Base-by-base conservation (phyloP, 75 land plant species). In the Azolla pinnata region DNA sequence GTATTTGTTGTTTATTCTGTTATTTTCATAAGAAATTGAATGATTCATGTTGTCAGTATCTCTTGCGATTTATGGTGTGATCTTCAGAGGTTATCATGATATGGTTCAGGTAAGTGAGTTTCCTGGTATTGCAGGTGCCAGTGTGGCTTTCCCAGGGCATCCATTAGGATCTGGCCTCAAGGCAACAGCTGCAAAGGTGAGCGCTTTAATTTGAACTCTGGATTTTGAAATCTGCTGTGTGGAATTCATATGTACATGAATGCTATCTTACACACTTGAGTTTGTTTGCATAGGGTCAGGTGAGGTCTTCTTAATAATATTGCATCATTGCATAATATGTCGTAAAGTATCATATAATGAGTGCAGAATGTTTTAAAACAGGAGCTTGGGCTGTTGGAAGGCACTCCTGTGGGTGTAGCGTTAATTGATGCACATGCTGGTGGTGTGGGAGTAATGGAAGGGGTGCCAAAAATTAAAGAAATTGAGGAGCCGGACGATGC, bases 381-480 rank as follows among this genome's bases (percentile, higher is more conserved):
- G 97, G 97, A 92, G 44, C 71, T 92, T 57, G 97, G 97, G 44
- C 63, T 92, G 46, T n/a, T 54, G 44, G 76, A 78, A 21, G 95
- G 95, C 55, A 92, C 78, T 56, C 97, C 97, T 55, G 97, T 92
- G 33, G 97, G 95, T 27, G 76, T 81, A 27, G 77, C 95, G 14
- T 56, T 92, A 30, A 88, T 92, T 55, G 97, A 92, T 81, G 97
- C 97, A 59, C 97, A 92, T 88, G 97, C 97, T 74, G 97, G 97
- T 60, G 97, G 97, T 40, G 69, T 92, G 21, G 97, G 97, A 17
- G 85, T 84, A 14, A 81, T 92, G 70, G 95, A 92, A 73, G 82
- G 97, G 62, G 62, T 76, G 18, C 79, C 81, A 51, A 26, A 45
- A 44, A 24, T 17, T 67, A 32, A 59, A 63, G 72, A 79, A 66